Base-by-base conservation (phyloP, 140 eudicot genomes). In the Flaveria floridana region DNA sequence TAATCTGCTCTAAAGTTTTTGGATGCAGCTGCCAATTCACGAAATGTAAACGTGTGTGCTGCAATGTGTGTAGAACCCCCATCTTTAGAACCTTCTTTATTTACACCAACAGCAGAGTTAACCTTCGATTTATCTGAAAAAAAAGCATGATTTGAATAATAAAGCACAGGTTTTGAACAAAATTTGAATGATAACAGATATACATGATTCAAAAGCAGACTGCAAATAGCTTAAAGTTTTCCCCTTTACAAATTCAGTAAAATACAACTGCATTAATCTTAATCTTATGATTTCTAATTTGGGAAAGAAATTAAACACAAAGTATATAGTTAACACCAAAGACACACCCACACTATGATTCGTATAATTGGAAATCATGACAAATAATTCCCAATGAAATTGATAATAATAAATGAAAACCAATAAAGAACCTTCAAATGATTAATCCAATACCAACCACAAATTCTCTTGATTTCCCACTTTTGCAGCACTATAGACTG, bases 11-110 rank as follows among this genome's bases (percentile, higher is more conserved):
- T 85, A 79, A 91, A 91, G 82, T 91, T 89, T 79, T 86, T 91
- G 63, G 97, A 84, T 53, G 93, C 96, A 55, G 86, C 83, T 21
- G 97, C 97, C 86, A 91, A 82, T 82, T 91, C 97, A 84, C 95
- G 94, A 78, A 91, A 89, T 44, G 97, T 89, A 75, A 91, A 91
- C 18, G 91, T 91, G 68, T 91, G 93, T 26, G 91, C 97, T 39
- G 96, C 91, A 69, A 91, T 91, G 76, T 86, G 87, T 15, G 86
- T 87, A 62, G 95, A 90, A 57, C 88, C 90, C 66, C 95, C 92
- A 75, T 88, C 89, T 83, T 79, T 86, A 34, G 73, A 81, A 51
- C 21, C 81, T 68, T 90, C 97, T 68, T 84, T 88, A 74, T 82
- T 80, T 65, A 82, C 77, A 73, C 86, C 84, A 42, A 73, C 61